Percentiles rank a stretch among this genome's conserved stretches.
Evolutionary conservation across 2,329 filamentous ascomycete species (phyloP).

Genomic region (Plectosphaerella plurivora): DNA sequence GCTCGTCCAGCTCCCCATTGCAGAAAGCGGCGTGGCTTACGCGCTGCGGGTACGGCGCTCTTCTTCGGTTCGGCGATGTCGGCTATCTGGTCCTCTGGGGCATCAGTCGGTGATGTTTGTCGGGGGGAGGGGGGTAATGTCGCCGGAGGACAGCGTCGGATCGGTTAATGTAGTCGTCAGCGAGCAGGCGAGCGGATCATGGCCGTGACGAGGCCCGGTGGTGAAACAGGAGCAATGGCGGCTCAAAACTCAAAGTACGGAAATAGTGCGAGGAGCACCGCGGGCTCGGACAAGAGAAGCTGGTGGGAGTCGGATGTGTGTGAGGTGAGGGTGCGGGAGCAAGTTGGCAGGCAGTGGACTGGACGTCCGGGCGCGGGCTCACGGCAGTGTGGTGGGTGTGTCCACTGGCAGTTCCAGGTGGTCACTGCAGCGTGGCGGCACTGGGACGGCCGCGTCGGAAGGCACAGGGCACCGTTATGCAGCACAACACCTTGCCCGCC

Average conservation of each 20-base stretch:
- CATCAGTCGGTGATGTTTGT: neutral
- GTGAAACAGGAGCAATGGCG: too few relatives aligned
- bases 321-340: too few relatives aligned
- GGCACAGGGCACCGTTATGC: neutral
- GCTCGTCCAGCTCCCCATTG: constrained; percentile 47
- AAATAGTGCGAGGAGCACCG: too few relatives aligned
- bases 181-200: too few relatives aligned
- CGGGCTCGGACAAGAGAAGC: too few relatives aligned
- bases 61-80: neutral
- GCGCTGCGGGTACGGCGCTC: constrained; percentile 4
- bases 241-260: too few relatives aligned
- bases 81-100: neutral
- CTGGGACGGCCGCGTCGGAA: neutral
- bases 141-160: neutral
- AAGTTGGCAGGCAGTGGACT: too few relatives aligned
- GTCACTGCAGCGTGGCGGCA: neutral
- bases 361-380: neutral
- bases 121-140: neutral
- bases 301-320: too few relatives aligned
- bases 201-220: too few relatives aligned
- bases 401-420: neutral
- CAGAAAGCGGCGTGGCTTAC: constrained; percentile 9
- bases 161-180: neutral
- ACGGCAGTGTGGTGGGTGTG: neutral
- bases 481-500: neutral